These are phyloP conservation scores for Stachybotrys chartarum DNA, from an alignment of 2,329 filamentous ascomycete species.

Conservation along the genomic window DNA sequence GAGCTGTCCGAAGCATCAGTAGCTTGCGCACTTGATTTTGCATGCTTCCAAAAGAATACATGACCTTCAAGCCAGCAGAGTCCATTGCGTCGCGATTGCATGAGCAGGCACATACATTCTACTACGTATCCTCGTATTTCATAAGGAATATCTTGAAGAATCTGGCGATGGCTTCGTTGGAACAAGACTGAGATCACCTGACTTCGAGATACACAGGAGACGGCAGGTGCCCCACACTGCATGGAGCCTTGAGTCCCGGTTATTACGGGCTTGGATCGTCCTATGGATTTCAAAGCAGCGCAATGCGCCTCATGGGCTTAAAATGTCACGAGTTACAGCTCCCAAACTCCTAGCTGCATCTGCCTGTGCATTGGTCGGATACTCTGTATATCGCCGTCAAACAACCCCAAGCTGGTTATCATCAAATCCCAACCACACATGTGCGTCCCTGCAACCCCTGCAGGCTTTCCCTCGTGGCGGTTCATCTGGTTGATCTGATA, in stretches of 20 bases:
- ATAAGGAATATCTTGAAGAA: background rate
- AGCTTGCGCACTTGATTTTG: no score
- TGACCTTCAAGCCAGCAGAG: no score
- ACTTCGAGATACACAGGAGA: background rate
- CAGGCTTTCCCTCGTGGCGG: no score
- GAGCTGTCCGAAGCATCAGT: no score
- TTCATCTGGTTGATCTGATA: no score
- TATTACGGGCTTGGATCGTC: constrained; percentile 5
- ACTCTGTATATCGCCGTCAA: constrained; percentile 13
- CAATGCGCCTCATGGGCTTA: constrained; percentile 6
- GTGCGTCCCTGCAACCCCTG: constrained; percentile 9
- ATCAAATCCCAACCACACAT: constrained; percentile 10
- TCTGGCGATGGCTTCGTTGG: background rate
- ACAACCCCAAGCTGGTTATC: background rate
- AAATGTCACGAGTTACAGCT: constrained; percentile 20
- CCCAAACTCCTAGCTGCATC: constrained; percentile 19
- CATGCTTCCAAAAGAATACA: no score
- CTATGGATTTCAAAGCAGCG: constrained; percentile 26
- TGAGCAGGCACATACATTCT: no score
- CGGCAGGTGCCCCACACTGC: constrained; percentile 9
- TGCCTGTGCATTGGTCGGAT: constrained; percentile 17
- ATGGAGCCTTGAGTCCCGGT: constrained; percentile 9
- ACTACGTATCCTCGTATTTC: no score
- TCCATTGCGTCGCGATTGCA: no score
- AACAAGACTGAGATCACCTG: constrained; percentile 2